Base-by-base conservation (phyloP, 2,329 filamentous ascomycete genomes). In the Trichoderma sp. region DNA sequence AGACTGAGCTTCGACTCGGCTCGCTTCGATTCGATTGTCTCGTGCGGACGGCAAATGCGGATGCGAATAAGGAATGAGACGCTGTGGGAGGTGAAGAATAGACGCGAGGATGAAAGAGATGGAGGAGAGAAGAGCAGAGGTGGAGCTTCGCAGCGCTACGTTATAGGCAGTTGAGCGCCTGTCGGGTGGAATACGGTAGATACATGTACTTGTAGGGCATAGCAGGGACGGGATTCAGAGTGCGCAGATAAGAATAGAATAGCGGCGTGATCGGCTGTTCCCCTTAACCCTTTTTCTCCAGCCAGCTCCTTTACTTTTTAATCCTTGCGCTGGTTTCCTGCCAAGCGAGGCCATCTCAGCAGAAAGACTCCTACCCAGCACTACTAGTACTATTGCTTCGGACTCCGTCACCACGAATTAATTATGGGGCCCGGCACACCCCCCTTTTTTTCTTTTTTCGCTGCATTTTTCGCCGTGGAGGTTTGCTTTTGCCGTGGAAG, bases 401-500 rank as follows among this genome's bases (percentile, higher is more conserved):
- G 51, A 58, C 30, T 34, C 52, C 52, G 52, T 55, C 26, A 32
- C 49, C 26, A 28, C 32, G 24, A 28, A 30, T 26, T n/a, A 64
- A 64, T 54, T 55, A 64, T 54, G 60, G 60, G 10, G 18, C 49
- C 51, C 49, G 49, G 37, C 60, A 43, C 59, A 39, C 26, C 34
- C 52, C 49, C 61, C 34, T 26, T 46, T 65, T 46, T 46, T 39
- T 26, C 24, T 14, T 8, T 10, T 49, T 37, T n/a, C 24, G 21
- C 13, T 13, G 32, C 32, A 34, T 21, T 39, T 39, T 39, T 39
- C 6, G 37, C 37, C 37, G 37, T 39, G 37, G 37, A 39, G 37
- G 37, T 39, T 52, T 21, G 49, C 5, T 18, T 49, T 18, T 64
- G 46, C 49, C 46, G 34, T 43, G 51, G 52, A 46, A 56, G 43